Base-by-base conservation (phyloP, 2,329 filamentous ascomycete species). In the Phialocephala subalpina region DNA sequence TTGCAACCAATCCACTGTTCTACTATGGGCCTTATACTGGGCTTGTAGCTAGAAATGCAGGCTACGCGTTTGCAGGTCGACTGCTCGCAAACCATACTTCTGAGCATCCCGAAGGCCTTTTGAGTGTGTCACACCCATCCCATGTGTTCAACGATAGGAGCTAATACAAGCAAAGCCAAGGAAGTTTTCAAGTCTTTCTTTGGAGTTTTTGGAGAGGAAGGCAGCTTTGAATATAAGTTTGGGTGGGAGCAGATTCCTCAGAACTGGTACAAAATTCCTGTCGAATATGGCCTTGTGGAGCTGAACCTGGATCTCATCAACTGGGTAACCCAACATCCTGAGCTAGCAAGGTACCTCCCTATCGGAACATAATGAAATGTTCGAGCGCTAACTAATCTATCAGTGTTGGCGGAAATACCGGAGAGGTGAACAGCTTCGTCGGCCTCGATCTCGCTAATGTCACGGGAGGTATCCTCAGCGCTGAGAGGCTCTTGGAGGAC, bases 21-120 rank as follows among this genome's bases (percentile, higher is more conserved):
- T 87, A 82, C 75, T 84, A 83, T 57, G 83, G 83, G 0, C 85
- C 84, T 1, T 80, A 82, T 61, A 84, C 82, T 1, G 84, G 84
- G 11, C 77, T 84, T 35, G 22, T 76, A 20, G 74, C 73, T 59
- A 60, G 56, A 11, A 71, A 69, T 40, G 74, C 71, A 5, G 74
- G 68, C 18, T 75, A 68, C 62, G 62, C 67, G 11, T 77, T 77
- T 64, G 62, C 73, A 27, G 70, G 67, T 53, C 71, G 73, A 8
- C 68, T 76, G 64, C 71, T 77, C 49, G 69, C 66, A 25, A 77
- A 77, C 63, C 63, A 73, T 22, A 72, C 73, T 7, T 63, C 59
- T 2, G 73, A 73, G 56, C 42, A 74, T 58, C 74, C 73, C 5
- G 70, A 71, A 33, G 29, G 29, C 29, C 5, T 67, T 76, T 33